phyloP scores from a whole-genome alignment of 2,329 filamentous ascomycete species.

The Elsinoe ampelina region DNA sequence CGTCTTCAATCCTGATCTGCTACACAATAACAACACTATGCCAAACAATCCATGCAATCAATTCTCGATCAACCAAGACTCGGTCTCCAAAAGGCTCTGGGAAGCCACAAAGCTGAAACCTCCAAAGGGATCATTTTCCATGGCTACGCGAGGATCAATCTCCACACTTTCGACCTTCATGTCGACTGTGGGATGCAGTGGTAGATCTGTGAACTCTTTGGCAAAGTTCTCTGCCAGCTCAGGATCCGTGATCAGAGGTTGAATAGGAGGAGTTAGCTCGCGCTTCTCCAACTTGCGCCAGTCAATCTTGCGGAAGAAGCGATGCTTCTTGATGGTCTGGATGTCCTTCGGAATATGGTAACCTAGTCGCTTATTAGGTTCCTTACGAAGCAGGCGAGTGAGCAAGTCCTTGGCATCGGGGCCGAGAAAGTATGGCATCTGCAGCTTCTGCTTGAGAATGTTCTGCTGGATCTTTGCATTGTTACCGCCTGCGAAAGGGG shows the following conservation, averaged over 20 bases:
- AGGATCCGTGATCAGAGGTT: slow-evolving; percentile 88
- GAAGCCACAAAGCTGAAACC: slow-evolving; percentile 47
- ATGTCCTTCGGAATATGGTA: slow-evolving; percentile 84
- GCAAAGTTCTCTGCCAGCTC: slow-evolving; percentile 95
- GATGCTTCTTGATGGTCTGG: slow-evolving; percentile 74
- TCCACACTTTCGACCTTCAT: slow-evolving; percentile 17
- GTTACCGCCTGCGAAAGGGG: slow-evolving; percentile 84
- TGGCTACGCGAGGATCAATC: slow-evolving; percentile 18
- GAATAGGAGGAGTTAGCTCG: slow-evolving; percentile 79
- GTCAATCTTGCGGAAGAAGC: slow-evolving; percentile 95
- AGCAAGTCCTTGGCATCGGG: slow-evolving; percentile 91
- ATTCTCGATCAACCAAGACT: slow-evolving; percentile 27
- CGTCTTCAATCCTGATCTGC: background rate
- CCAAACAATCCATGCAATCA: slow-evolving; percentile 19
- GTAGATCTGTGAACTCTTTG: slow-evolving; percentile 78
- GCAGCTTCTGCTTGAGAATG: slow-evolving; percentile 85
- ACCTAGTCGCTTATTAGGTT: slow-evolving; percentile 82
- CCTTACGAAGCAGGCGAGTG: slow-evolving; percentile 80
- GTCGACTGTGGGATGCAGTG: slow-evolving; percentile 61
- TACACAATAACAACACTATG: background rate
- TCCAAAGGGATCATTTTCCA: slow-evolving; percentile 39
- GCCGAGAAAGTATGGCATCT: slow-evolving; percentile 80
- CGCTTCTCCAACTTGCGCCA: slow-evolving; percentile 79
- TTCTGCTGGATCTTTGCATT: slow-evolving; percentile 92
- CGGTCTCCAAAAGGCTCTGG: slow-evolving; percentile 38